phyloP scores from a whole-genome alignment of 2,329 filamentous ascomycete species.

The Helotiales sp. region DNA sequence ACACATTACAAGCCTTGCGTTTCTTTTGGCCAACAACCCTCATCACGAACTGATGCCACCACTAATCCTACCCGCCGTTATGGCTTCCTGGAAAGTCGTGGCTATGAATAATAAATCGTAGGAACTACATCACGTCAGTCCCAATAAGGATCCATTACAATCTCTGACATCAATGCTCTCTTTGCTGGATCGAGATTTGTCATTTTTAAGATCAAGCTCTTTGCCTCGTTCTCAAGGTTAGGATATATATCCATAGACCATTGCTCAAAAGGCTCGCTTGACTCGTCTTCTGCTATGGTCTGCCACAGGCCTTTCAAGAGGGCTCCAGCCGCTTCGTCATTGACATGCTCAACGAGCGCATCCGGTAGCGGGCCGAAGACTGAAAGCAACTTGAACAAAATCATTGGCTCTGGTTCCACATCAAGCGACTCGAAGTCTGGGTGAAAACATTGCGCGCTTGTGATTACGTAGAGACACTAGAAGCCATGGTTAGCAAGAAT shows the following conservation, averaged over 20 bases:
- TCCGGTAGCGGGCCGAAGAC: constrained; percentile 40
- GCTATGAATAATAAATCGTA: neutral
- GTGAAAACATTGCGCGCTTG: constrained; percentile 36
- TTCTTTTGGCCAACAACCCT: neutral
- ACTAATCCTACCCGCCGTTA: neutral
- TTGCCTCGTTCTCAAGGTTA: constrained; percentile 40
- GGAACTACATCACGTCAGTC: constrained; percentile 8
- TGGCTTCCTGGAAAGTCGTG: neutral
- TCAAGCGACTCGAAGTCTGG: constrained; percentile 37
- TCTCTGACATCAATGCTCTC: constrained; percentile 32
- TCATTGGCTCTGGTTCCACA: constrained; percentile 39
- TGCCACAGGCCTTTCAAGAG: constrained; percentile 30
- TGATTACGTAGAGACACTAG: constrained; percentile 39
- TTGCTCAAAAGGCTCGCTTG: constrained; percentile 33
- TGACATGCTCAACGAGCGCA: constrained; percentile 40
- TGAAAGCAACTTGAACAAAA: constrained; percentile 41
- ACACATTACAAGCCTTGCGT: neutral
- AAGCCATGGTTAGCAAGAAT: constrained; percentile 14
- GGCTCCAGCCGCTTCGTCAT: constrained; percentile 37
- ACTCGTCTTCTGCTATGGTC: constrained; percentile 35
- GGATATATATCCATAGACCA: constrained; percentile 41
- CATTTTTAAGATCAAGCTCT: constrained; percentile 43
- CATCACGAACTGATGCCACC: neutral
- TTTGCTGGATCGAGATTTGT: constrained; percentile 42
- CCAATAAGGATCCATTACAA: constrained; percentile 22